Percentiles rank a stretch among this genome's conserved stretches.
phyloP scores from a whole-genome alignment of 805 yeast genomes.

The Saturnispora sanitii region DNA sequence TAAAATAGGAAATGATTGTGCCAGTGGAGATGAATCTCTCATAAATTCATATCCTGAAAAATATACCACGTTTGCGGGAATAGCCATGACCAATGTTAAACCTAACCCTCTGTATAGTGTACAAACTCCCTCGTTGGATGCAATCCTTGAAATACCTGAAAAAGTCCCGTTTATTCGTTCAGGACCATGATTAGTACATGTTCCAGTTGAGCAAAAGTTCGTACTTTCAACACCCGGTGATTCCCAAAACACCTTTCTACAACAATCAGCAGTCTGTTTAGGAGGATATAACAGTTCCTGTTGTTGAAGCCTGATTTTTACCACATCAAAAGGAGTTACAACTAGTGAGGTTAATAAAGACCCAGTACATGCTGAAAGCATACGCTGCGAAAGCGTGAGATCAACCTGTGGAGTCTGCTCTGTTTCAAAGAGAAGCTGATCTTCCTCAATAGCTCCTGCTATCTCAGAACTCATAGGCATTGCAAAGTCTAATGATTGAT shows the following conservation, averaged over 20 bases:
- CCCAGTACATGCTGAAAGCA: slow-evolving; percentile 74
- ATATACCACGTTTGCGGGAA: slow-evolving; percentile 88
- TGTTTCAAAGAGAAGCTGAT: slow-evolving; percentile 14
- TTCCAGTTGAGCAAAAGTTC: slow-evolving; percentile 25
- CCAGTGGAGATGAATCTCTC: slow-evolving; percentile 61
- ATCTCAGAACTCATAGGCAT: slow-evolving; percentile 34
- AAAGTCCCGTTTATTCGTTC: slow-evolving; percentile 51
- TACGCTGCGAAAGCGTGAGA: slow-evolving; percentile 47
- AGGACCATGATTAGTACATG: slow-evolving; percentile 32
- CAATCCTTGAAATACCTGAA: slow-evolving; percentile 61
- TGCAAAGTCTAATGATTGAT: slow-evolving; percentile 1
- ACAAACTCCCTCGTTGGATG: slow-evolving; percentile 58
- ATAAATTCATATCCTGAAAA: slow-evolving; percentile 88
- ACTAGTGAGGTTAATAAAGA: slow-evolving; percentile 62
- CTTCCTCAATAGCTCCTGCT: slow-evolving; percentile 32
- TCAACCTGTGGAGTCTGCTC: slow-evolving; percentile 15
- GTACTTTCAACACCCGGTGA: slow-evolving; percentile 7
- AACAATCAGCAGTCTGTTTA: slow-evolving; percentile 24
- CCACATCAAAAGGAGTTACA: slow-evolving; percentile 76
- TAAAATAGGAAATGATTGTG: slow-evolving; percentile 25
- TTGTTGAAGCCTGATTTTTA: slow-evolving; percentile 67
- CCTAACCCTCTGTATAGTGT: slow-evolving; percentile 88
- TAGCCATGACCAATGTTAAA: slow-evolving; percentile 74
- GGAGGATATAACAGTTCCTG: slow-evolving; percentile 50
- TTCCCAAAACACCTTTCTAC: slow-evolving; percentile 31